phyloP scores from a whole-genome alignment of 2,329 filamentous ascomycete species.

The Incumbomyces delicatus region DNA sequence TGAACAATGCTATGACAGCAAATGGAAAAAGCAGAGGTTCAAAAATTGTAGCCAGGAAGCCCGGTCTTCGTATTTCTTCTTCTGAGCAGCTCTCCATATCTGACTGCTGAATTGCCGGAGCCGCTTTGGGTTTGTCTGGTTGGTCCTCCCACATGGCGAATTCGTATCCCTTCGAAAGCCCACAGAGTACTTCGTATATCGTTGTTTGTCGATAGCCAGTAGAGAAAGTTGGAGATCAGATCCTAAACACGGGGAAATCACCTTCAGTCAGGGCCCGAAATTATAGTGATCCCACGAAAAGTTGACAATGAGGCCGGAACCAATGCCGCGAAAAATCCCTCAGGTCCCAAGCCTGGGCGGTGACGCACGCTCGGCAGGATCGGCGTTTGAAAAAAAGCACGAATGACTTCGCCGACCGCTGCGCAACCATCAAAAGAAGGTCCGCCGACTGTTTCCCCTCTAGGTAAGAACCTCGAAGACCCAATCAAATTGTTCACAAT shows the following conservation, averaged over 20 bases:
- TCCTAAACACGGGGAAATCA: too few relatives aligned
- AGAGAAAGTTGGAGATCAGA: not conserved
- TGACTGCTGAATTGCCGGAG: not conserved
- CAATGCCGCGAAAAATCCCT: slow-evolving; percentile 1
- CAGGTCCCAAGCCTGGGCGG: not conserved
- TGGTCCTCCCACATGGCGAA: not conserved
- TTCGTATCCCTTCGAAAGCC: not conserved
- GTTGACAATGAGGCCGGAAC: not conserved
- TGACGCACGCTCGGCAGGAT: not conserved
- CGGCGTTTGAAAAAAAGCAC: slow-evolving; percentile 2
- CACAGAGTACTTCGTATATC: not conserved
- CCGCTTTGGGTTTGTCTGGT: not conserved
- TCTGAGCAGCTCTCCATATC: too few relatives aligned
- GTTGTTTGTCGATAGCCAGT: not conserved
- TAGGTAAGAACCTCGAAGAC: not conserved
- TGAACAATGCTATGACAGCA: not conserved
- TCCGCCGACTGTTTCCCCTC: slow-evolving; percentile 5
- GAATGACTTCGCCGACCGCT: not conserved
- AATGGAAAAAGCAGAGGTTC: slow-evolving; percentile 3
- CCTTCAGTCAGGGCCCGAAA: too few relatives aligned
- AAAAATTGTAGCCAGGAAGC: not conserved
- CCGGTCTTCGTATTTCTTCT: not conserved
- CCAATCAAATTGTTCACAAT: too few relatives aligned
- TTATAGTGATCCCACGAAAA: slow-evolving; percentile 4
- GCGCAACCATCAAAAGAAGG: not conserved